phyloP scores from a whole-genome alignment of 139 green algal species.

The Chlorella sp. region DNA sequence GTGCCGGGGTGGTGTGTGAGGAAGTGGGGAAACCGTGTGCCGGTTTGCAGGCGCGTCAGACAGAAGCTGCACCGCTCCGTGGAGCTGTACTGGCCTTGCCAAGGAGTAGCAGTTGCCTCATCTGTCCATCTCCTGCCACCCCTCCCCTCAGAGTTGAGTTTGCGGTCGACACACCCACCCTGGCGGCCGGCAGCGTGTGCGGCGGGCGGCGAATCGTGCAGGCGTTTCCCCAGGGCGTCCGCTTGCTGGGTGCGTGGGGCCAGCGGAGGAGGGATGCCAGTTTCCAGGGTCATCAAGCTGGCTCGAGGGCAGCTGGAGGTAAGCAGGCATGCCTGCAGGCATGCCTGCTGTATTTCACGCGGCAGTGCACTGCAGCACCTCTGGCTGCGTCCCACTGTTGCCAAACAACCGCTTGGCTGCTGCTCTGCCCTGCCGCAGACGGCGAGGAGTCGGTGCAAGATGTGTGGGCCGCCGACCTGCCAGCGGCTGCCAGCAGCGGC shows the following conservation, averaged over 20 bases:
- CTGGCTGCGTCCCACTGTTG: not conserved
- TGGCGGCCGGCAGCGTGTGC: conserved; percentile 80
- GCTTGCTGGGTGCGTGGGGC: conserved; percentile 52
- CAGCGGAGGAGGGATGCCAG: not conserved
- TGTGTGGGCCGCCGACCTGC: conserved; percentile 53
- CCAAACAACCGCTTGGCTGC: not conserved
- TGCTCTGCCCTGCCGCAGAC: not conserved
- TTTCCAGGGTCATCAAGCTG: no score
- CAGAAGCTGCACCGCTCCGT: not conserved
- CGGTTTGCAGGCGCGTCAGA: not conserved
- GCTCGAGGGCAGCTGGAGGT: no score
- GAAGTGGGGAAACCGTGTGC: no score
- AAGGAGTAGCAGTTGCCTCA: not conserved
- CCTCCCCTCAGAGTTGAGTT: conserved; percentile 45
- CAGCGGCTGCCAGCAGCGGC: not conserved
- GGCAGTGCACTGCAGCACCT: not conserved
- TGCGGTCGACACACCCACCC: conserved; percentile 59
- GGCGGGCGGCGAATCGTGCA: conserved; percentile 59
- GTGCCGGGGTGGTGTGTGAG: no score
- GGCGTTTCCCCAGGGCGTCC: conserved; percentile 61
- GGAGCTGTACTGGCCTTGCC: not conserved
- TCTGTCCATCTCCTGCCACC: not conserved
- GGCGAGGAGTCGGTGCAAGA: conserved; percentile 48
- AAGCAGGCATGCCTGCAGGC: not conserved
- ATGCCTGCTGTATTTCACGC: not conserved